Percentiles rank a stretch among this genome's conserved stretches.
Evolutionary conservation across 768 basidiomycete species (phyloP).

Genomic region (Phaffia tasmanica): DNA sequence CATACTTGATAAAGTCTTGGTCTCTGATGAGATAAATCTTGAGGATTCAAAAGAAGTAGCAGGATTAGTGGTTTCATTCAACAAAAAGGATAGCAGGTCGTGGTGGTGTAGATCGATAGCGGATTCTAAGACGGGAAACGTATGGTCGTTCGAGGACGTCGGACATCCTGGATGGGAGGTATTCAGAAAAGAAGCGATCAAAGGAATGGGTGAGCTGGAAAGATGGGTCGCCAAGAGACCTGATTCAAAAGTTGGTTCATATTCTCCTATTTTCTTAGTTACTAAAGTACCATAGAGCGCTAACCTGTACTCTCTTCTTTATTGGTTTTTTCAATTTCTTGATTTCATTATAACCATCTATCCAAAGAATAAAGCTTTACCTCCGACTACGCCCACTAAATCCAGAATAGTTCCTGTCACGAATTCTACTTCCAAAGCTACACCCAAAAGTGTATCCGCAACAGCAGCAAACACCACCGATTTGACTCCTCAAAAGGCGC

Average conservation of each 20-base stretch:
- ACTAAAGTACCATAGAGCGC: constrained; percentile 1
- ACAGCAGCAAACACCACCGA: no score
- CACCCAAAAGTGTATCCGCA: no score
- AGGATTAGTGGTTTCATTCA: background rate
- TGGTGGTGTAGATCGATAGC: constrained; percentile 23
- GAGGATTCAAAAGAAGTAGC: background rate
- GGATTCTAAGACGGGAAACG: constrained; percentile 14
- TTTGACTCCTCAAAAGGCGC: no score
- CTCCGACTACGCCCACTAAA: background rate
- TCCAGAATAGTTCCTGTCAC: background rate
- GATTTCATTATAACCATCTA: background rate
- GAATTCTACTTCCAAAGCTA: no score
- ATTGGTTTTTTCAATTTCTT: background rate
- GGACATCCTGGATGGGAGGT: constrained; percentile 4
- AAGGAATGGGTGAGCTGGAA: background rate
- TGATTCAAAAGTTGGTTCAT: background rate
- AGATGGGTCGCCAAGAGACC: constrained; percentile 7
- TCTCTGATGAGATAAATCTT: background rate
- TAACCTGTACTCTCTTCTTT: background rate
- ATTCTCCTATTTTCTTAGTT: background rate
- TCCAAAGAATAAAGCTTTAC: background rate
- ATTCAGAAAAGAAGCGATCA: constrained; percentile 5
- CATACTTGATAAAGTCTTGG: background rate
- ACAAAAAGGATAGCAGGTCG: background rate
- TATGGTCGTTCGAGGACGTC: constrained; percentile 17